Evolutionary conservation across 2,329 filamentous ascomycete species (phyloP), one percentile per base, ranked within the genome.

Genomic region (Chrysosporium queenslandicum): DNA sequence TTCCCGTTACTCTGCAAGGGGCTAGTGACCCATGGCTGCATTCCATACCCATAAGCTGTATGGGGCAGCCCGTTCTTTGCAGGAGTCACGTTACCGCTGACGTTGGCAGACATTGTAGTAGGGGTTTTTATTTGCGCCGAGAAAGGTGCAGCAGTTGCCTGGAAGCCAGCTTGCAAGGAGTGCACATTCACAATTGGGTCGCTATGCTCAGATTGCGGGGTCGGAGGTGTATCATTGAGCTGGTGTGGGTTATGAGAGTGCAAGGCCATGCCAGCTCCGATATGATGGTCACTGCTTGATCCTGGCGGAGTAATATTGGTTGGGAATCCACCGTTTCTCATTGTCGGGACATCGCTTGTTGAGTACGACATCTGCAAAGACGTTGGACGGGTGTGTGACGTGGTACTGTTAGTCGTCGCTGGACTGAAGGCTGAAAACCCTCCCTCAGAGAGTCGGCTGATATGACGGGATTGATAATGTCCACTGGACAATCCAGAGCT

Each of bases 301-400:
- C 86, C 86, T 49, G 72, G 69, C 9, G 71, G 62, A 11, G 69
- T 72, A 27, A 68, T 64, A 3, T 65, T 61, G 20, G 63, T 63
- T 45, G 77, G 71, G 46, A 74, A 68, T 45, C 71, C 75, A 51
- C 78, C 77, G 50, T 78, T 74, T 59, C 92, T 94, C 63, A 89
- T 75, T 6, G 89, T 94, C 3, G 89, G 86, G 18, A 96, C 77
- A 63, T 97, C 90, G 67, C 86, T 92, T 50, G 87, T 82, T 8
- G 92, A 96, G 72, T 87, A 96, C 0, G 91, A 96, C 41, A 86
- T 83, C 69, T 90, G 86, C 53, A 95, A 54, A 8, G 68, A 66
- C 3, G 60, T 61, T 16, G 71, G 71, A 20, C 71, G 68, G 58
- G 58, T 78, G 51, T 61, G 58, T 42, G 57, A 52, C 48, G 58